Evolutionary conservation across 805 yeast genomes (phyloP).

Genomic region (Saitoella complicata): DNA sequence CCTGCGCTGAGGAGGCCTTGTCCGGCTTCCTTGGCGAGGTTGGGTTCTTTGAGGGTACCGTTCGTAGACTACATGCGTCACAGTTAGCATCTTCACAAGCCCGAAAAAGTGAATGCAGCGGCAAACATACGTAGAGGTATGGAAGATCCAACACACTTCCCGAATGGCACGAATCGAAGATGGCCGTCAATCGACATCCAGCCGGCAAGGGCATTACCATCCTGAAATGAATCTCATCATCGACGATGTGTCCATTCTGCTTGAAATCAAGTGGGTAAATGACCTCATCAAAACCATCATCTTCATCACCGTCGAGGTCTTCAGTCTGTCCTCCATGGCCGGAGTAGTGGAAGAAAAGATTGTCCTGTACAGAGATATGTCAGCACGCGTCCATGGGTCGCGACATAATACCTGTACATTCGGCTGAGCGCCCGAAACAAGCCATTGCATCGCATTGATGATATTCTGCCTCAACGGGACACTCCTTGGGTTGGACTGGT

Average conservation of each 20-base stretch:
- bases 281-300: conserved; percentile 54
- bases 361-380: conserved; percentile 25
- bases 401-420: conserved; percentile 21
- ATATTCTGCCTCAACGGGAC: conserved; percentile 58
- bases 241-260: conserved; percentile 48
- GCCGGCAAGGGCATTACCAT: conserved; percentile 53
- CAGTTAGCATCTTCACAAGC: too few species aligned
- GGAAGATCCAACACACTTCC: conserved; percentile 75
- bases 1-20: conserved; percentile 45
- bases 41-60: conserved; percentile 71
- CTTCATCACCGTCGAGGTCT: conserved; percentile 62
- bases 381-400: too few species aligned
- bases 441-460: conserved; percentile 67
- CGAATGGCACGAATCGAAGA: conserved; percentile 76
- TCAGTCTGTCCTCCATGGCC: conserved; percentile 72
- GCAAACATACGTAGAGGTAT: conserved; percentile 19
- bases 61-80: conserved; percentile 49
- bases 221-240: conserved; percentile 33
- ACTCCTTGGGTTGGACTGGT: conserved; percentile 23
- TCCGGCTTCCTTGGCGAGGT: conserved; percentile 60
- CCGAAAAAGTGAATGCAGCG: too few species aligned
- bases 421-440: conserved; percentile 53
- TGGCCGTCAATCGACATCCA: conserved; percentile 63
- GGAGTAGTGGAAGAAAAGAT: conserved; percentile 66
- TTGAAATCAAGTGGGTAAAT: conserved; percentile 63